Evolutionary conservation across 1,284 basidiomycete genomes (phyloP).

Genomic region (Cutaneotrichosporon spelunceum): DNA sequence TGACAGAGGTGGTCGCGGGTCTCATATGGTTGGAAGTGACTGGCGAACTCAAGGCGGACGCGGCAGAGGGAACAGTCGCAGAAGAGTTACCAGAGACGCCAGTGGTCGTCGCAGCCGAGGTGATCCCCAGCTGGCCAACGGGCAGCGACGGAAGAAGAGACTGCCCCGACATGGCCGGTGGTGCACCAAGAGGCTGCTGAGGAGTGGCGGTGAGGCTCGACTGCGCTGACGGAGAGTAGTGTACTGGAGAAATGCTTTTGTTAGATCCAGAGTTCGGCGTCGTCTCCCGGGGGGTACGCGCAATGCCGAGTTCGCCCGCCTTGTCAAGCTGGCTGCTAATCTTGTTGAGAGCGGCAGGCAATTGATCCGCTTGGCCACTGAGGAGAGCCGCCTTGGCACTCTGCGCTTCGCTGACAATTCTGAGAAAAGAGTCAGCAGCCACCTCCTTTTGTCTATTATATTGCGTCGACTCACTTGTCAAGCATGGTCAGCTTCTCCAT

Average conservation of each 20-base stretch:
- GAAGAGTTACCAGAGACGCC: background rate
- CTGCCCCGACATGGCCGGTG: background rate
- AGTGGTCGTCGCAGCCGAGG: background rate
- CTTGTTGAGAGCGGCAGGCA: constrained; percentile 39
- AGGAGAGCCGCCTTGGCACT: constrained; percentile 41
- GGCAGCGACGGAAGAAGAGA: constrained; percentile 36
- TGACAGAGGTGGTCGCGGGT: constrained; percentile 4
- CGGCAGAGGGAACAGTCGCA: background rate
- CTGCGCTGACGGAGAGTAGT: constrained; percentile 22
- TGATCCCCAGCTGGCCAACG: constrained; percentile 23
- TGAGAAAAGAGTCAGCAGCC: constrained; percentile 24
- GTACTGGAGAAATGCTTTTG: constrained; percentile 35
- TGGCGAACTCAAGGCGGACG: constrained; percentile 10
- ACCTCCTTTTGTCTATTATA: background rate
- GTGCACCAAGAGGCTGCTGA: background rate
- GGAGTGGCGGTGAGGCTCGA: constrained; percentile 13
- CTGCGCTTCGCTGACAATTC: constrained; percentile 43
- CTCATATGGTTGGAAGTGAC: constrained; percentile 17
- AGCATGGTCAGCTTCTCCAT: constrained; percentile 34
- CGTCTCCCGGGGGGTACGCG: constrained; percentile 34
- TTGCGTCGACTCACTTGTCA: constrained; percentile 36
- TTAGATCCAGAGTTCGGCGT: constrained; percentile 26
- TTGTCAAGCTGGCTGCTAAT: constrained; percentile 44
- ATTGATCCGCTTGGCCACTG: constrained; percentile 36
- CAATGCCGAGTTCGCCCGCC: constrained; percentile 41